Conservation (phyloP, 345 rosid species). For the Microthlaspi erraticum region DNA sequence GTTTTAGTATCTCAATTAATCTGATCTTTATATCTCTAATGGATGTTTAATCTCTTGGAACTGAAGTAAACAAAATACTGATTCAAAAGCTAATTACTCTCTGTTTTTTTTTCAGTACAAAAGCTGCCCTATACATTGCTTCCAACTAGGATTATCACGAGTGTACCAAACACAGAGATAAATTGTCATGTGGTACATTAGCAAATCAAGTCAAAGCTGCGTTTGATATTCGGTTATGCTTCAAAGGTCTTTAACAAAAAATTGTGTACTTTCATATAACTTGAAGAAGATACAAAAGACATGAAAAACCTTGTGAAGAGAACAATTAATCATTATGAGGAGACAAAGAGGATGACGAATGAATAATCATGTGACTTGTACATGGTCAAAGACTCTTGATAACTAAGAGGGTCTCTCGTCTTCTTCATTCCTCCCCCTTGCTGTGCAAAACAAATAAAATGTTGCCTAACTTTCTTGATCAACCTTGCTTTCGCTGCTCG, state of each 20-base stretch:
- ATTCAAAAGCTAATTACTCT: too few relatives aligned
- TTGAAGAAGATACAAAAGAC: not conserved
- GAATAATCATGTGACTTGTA: not conserved
- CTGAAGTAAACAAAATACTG: too few relatives aligned
- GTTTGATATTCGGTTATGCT: not conserved
- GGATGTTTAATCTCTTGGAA: too few relatives aligned
- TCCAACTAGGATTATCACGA: too few relatives aligned
- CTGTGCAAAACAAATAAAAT: not conserved
- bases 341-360: not conserved
- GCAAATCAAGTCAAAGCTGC: not conserved
- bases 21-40: too few relatives aligned
- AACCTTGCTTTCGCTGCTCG: constrained; percentile 1
- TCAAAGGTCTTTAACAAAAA: not conserved
- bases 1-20: too few relatives aligned
- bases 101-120: too few relatives aligned
- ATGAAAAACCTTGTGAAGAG: not conserved
- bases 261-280: not conserved
- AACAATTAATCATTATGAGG: not conserved
- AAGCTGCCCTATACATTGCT: too few relatives aligned
- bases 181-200: too few relatives aligned
- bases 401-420: constrained; percentile 14
- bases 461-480: not conserved
- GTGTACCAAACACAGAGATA: too few relatives aligned
- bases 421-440: not conserved
- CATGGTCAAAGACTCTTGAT: not conserved